phyloP scores from a whole-genome alignment of 108 stramenopile species.

The Nitzschia sp. region DNA sequence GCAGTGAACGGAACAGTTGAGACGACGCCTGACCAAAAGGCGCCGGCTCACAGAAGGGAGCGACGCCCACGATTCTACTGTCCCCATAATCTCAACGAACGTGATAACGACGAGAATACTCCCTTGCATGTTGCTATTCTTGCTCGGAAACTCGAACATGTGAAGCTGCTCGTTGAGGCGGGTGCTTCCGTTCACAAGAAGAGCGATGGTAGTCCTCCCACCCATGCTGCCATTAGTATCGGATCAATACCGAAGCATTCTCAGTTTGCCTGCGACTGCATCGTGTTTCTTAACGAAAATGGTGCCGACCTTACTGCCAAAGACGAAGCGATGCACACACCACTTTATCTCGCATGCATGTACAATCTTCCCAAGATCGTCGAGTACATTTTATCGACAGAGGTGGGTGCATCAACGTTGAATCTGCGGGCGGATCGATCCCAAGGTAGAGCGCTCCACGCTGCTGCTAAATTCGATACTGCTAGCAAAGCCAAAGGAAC shows the following conservation, averaged over 20 bases:
- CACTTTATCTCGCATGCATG: constrained; percentile 79
- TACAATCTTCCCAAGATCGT: constrained; percentile 71
- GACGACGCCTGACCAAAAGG: neutral
- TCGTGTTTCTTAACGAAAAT: constrained; percentile 51
- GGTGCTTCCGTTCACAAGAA: constrained; percentile 71
- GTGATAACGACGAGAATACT: constrained; percentile 89
- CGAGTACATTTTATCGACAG: constrained; percentile 57
- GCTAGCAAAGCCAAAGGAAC: constrained; percentile 20
- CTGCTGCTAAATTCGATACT: constrained; percentile 84
- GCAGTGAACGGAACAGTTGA: constrained; percentile 17
- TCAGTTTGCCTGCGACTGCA: constrained; percentile 77
- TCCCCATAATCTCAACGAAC: constrained; percentile 82
- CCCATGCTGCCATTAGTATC: constrained; percentile 84
- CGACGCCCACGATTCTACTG: constrained; percentile 57
- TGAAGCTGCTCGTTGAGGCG: constrained; percentile 72
- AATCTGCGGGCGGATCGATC: constrained; percentile 73
- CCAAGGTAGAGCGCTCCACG: constrained; percentile 80
- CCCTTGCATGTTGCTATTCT: constrained; percentile 89
- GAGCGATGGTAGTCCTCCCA: constrained; percentile 83
- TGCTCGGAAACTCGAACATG: constrained; percentile 78
- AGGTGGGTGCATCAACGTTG: constrained; percentile 59
- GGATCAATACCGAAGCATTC: constrained; percentile 66
- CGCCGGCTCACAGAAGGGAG: constrained; percentile 5
- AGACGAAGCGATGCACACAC: constrained; percentile 85
- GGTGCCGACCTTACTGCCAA: constrained; percentile 78